Evolutionary conservation across 108 stramenopile species (phyloP), one percentile per base, ranked within the genome.

Genomic region (Discostella pseudostelligera): DNA sequence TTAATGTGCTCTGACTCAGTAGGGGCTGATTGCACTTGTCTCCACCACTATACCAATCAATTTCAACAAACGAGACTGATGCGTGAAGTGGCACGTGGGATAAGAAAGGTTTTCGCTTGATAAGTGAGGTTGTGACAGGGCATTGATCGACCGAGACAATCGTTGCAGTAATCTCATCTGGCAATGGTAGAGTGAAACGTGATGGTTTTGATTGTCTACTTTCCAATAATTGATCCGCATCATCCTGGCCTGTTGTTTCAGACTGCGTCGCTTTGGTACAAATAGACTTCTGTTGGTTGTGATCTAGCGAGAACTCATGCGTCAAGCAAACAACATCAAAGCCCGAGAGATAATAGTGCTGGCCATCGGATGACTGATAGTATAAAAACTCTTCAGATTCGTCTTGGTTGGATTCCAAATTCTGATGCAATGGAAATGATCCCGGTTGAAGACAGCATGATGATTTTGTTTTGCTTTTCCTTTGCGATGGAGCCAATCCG

Each of bases 291-390:
- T 70, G 11, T 11, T 39, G 9, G 22, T 12, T 16, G 9, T 50
- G 11, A 42, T 59, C 35, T 14, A 72, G 63, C 25, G 80, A 76
- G 62, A 88, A 93, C 56, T 93, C 92, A 7, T 78, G 13, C 20
- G 60, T 44, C 16, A 93, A 59, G 70, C 87, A 93, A 0, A 71
- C 77, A 66, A 89, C 79, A 68, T 93, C 86, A 73, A 93, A 83
- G 1, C 87, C 82, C 48, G 76, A 83, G 7, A 93, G 64, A 70
- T 87, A 93, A 36, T 74, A 78, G 9, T 83, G 58, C 65, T 86
- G 85, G 12, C 92, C 92, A 66, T 93, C 87, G 60, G 73, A 80
- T 8, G 87, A 66, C 69, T 93, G 92, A 74, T 88, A 93, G 42
- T 46, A 73, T 1, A 61, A 42, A 62, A 82, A 88, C 35, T 86